A percentile compares a stretch with the other conserved stretches of the same genome.
These are phyloP conservation scores for Penicillium mononematosum DNA, from an alignment of 495 filamentous ascomycete genomes.

Conservation along the genomic window DNA sequence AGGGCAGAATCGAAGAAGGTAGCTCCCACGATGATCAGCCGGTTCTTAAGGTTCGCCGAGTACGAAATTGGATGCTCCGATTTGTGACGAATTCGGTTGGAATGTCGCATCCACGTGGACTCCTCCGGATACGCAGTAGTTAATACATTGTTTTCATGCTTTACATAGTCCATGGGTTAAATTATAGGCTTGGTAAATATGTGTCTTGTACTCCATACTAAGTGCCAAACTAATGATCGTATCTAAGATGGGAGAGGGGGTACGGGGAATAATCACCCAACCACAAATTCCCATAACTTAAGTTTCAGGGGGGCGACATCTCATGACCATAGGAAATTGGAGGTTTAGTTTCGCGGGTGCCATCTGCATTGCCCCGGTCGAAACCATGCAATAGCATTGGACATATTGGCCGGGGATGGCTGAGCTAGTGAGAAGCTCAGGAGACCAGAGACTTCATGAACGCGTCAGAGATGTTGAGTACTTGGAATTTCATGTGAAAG, in stretches of 20 bases:
- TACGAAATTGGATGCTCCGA: slow-evolving; percentile 69
- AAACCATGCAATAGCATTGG: slow-evolving; percentile 14
- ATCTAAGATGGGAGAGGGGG: not conserved
- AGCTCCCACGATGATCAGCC: slow-evolving; percentile 46
- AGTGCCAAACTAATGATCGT: not conserved
- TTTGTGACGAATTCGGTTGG: slow-evolving; percentile 58
- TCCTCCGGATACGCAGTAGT: slow-evolving; percentile 54
- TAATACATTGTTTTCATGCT: not conserved
- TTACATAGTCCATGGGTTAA: not conserved
- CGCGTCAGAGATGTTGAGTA: not conserved
- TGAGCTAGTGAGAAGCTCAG: slow-evolving; percentile 4
- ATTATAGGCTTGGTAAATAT: not conserved
- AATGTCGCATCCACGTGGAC: slow-evolving; percentile 33
- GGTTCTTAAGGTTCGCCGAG: slow-evolving; percentile 61
- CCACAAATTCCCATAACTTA: slow-evolving; percentile 2
- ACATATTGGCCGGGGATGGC: slow-evolving; percentile 9
- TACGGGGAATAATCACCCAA: slow-evolving; percentile 5
- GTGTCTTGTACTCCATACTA: not conserved
- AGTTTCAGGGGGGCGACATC: slow-evolving; percentile 23
- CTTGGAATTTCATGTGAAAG: not conserved
- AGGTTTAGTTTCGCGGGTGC: slow-evolving; percentile 20
- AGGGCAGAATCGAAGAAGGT: slow-evolving; percentile 13
- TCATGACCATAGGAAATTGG: slow-evolving; percentile 19
- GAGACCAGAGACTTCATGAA: not conserved
- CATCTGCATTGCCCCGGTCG: slow-evolving; percentile 17